Conservation (phyloP, 1,284 basidiomycete species). For the Marasmius fiardii region DNA sequence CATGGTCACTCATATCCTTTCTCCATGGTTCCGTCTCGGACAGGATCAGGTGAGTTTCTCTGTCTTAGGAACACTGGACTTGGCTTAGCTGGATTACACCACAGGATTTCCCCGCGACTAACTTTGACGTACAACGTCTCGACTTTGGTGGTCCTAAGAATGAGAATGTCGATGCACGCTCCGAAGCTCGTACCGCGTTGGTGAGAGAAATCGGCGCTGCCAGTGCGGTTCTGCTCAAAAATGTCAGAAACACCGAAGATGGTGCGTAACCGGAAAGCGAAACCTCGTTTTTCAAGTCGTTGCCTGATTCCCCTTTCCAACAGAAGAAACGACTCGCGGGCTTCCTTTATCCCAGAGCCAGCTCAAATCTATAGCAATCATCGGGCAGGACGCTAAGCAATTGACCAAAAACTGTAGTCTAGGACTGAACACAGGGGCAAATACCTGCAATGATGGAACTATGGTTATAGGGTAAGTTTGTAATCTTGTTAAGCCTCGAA, state of each 20-base stretch:
- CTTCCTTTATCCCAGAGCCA: constrained; percentile 45
- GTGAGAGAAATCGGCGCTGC: constrained; percentile 66
- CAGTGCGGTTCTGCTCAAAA: constrained; percentile 79
- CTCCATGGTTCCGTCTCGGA: constrained; percentile 56
- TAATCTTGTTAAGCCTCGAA: neutral
- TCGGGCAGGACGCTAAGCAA: constrained; percentile 42
- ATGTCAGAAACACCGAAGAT: constrained; percentile 37
- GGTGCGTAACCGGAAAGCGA: constrained; percentile 12
- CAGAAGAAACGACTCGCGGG: constrained; percentile 33
- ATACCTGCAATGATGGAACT: constrained; percentile 45
- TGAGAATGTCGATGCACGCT: constrained; percentile 59
- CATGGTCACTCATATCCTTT: constrained; percentile 65
- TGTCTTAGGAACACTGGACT: neutral
- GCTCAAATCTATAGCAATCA: constrained; percentile 42
- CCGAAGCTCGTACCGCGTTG: constrained; percentile 47
- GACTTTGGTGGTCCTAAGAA: constrained; percentile 44
- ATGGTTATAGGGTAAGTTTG: constrained; percentile 42
- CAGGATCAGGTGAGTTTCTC: constrained; percentile 34
- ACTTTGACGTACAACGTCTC: constrained; percentile 48
- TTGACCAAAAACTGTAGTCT: constrained; percentile 37
- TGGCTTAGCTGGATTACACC: constrained; percentile 23
- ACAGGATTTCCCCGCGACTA: constrained; percentile 50
- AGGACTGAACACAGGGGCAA: no score
- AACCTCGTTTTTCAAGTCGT: no score
- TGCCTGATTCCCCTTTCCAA: neutral